Conservation (phyloP, 2,329 filamentous ascomycete species). For the Penicillium sp. region DNA sequence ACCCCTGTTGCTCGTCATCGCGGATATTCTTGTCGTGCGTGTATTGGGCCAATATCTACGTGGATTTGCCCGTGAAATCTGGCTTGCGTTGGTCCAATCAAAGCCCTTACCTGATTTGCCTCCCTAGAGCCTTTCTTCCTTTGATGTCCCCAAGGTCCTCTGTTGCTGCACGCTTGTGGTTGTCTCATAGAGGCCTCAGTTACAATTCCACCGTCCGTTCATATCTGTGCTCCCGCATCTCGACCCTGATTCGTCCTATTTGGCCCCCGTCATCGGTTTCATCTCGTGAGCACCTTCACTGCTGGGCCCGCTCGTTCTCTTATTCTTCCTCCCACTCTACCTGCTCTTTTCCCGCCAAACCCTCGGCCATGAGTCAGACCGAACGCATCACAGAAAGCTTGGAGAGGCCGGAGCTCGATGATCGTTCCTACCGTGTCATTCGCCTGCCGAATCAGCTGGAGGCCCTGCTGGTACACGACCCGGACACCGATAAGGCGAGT, state of each 20-base stretch:
- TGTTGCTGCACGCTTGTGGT: constrained; percentile 22
- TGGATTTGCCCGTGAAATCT: constrained; percentile 3
- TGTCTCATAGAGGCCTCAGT: constrained; percentile 23
- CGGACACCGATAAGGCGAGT: constrained; percentile 93
- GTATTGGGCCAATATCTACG: not conserved
- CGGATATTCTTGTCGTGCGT: constrained; percentile 1
- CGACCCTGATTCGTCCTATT: constrained; percentile 5
- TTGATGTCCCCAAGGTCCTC: constrained; percentile 41
- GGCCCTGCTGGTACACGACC: constrained; percentile 87
- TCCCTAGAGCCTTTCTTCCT: constrained; percentile 13
- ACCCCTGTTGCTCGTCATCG: constrained; percentile 9
- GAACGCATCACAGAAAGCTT: constrained; percentile 64
- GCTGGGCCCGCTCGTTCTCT: constrained; percentile 19
- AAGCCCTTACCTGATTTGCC: constrained; percentile 12
- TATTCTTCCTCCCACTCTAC: constrained; percentile 18
- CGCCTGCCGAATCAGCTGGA: constrained; percentile 82
- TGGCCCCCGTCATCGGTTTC: constrained; percentile 7
- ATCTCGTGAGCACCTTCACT: constrained; percentile 5
- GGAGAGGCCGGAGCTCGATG: constrained; percentile 80
- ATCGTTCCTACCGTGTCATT: constrained; percentile 84
- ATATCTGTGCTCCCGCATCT: constrained; percentile 13
- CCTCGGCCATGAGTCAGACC: constrained; percentile 34
- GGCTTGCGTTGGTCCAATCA: constrained; percentile 10
- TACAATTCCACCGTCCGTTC: constrained; percentile 18
- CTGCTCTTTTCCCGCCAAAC: constrained; percentile 19